Evolutionary conservation across 805 yeast genomes (phyloP).

Genomic region (Pichia deserticola): DNA sequence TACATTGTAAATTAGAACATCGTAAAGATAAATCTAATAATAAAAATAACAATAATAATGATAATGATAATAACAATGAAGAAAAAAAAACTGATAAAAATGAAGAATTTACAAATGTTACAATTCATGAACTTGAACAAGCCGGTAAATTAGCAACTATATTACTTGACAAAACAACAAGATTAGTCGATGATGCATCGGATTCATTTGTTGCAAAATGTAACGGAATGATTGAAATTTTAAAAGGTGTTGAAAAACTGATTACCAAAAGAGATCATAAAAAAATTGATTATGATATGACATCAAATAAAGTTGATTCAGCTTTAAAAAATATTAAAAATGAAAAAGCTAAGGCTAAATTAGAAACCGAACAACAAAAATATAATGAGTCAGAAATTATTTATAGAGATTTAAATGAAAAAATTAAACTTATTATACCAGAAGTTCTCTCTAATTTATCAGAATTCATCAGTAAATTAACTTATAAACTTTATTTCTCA

Average conservation of each 20-base stretch:
- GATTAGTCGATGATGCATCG: conserved; percentile 17
- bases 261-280: conserved; percentile 39
- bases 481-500: conserved; percentile 32
- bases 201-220: conserved; percentile 30
- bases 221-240: conserved; percentile 32
- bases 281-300: conserved; percentile 34
- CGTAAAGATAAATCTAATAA: conserved; percentile 7
- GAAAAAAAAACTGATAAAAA: conserved; percentile 14
- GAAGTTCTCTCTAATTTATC: conserved; percentile 38
- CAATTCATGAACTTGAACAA: conserved; percentile 25
- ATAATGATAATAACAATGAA: background rate
- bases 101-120: conserved; percentile 24
- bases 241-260: conserved; percentile 32
- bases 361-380: conserved; percentile 27
- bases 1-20: conserved; percentile 23
- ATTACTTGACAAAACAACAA: conserved; percentile 19
- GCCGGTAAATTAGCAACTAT: conserved; percentile 21
- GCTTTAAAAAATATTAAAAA: conserved; percentile 22
- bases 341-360: conserved; percentile 32
- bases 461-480: conserved; percentile 40
- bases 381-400: conserved; percentile 26
- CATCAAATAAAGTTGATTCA: conserved; percentile 32
- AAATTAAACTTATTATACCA: conserved; percentile 37
- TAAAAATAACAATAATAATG: conserved; percentile 13
- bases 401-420: conserved; percentile 33